Evolutionary conservation across 2,329 filamentous ascomycete genomes (phyloP).

Genomic region (Neoarthrinium moseri): DNA sequence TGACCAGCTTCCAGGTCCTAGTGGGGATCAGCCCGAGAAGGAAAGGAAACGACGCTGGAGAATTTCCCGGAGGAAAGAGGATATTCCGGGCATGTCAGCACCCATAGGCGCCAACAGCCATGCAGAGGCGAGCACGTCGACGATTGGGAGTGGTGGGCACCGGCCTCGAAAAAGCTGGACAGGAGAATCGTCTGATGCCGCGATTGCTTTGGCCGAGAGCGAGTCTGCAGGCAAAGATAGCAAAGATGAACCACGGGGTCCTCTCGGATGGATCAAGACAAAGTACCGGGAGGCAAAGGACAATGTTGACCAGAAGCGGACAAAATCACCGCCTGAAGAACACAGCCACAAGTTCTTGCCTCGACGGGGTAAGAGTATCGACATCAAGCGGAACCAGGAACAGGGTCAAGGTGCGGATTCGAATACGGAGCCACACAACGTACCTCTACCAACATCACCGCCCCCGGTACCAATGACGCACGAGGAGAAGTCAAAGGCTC

Average conservation of each 20-base stretch:
- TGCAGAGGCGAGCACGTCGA: constrained; percentile 66
- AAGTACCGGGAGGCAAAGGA: constrained; percentile 62
- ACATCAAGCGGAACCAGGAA: constrained; percentile 42
- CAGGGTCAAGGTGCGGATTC: constrained; percentile 22
- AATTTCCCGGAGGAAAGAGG: constrained; percentile 66
- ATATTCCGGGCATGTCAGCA: constrained; percentile 47
- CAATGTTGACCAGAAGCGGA: constrained; percentile 51
- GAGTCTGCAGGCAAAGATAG: constrained; percentile 37
- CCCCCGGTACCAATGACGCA: constrained; percentile 24
- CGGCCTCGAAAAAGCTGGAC: constrained; percentile 48
- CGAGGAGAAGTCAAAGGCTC: constrained; percentile 18
- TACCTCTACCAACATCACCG: constrained; percentile 25
- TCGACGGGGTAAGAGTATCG: constrained; percentile 46
- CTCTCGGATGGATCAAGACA: constrained; percentile 58
- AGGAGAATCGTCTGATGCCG: constrained; percentile 49
- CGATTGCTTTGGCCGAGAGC: constrained; percentile 36
- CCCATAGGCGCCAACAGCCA: constrained; percentile 60
- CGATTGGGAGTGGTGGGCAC: constrained; percentile 61
- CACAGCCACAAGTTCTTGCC: constrained; percentile 29
- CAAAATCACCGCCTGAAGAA: constrained; percentile 54
- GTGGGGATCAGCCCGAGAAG: constrained; percentile 51
- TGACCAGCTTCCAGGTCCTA: constrained; percentile 37
- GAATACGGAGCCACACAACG: constrained; percentile 20
- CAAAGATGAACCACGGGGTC: constrained; percentile 48
- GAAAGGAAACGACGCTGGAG: constrained; percentile 72